Evolutionary conservation across 495 filamentous ascomycete species (phyloP).

Genomic region (Penicillium pulvis): DNA sequence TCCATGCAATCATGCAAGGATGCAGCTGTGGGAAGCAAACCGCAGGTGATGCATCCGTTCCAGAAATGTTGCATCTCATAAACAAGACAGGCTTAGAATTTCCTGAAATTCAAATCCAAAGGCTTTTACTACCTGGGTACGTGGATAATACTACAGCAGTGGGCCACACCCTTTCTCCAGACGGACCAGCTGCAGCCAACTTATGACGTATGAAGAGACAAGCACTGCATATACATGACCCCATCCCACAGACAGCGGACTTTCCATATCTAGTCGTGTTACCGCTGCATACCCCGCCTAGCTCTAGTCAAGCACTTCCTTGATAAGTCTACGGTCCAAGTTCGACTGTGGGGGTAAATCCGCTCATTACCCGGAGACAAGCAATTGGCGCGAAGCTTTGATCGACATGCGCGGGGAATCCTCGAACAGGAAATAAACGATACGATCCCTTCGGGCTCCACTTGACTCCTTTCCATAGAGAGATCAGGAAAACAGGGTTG

Average conservation of each 20-base stretch:
- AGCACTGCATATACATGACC: not conserved
- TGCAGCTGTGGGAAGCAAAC: not conserved
- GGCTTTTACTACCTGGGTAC: too few relatives aligned
- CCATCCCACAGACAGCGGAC: not conserved
- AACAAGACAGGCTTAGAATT: not conserved
- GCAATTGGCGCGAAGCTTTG: constrained; percentile 11
- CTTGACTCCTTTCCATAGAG: constrained; percentile 6
- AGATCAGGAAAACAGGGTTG: not conserved
- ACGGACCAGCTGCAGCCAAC: not conserved
- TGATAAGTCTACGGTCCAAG: not conserved
- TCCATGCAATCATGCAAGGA: not conserved
- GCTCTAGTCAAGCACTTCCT: not conserved
- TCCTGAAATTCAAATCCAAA: too few relatives aligned
- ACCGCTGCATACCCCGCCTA: not conserved
- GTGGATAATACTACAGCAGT: too few relatives aligned
- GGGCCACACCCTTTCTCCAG: too few relatives aligned
- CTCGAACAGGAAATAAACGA: constrained; percentile 5
- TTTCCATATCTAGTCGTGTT: not conserved
- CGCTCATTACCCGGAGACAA: constrained; percentile 1
- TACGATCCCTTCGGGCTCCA: constrained; percentile 14
- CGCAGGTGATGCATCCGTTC: not conserved
- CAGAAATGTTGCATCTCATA: not conserved
- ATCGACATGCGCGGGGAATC: constrained; percentile 15
- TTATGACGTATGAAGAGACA: not conserved
- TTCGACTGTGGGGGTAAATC: constrained; percentile 9